Conservation (phyloP, 164 flowering plant species). For the Sextonia rubra region DNA sequence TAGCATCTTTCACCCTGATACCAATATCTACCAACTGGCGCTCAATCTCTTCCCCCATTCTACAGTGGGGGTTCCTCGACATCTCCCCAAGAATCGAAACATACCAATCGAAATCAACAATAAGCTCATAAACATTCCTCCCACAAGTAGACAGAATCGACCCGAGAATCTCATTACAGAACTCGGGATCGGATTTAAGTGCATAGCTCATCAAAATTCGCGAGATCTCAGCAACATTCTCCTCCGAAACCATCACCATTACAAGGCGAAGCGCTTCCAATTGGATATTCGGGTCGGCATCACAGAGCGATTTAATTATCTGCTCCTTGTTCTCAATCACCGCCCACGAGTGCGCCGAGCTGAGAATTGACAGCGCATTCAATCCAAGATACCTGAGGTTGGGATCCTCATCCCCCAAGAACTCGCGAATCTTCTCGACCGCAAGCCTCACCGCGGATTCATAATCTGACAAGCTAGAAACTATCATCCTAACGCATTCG, state of each 20-base stretch:
- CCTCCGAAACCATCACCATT: constrained; percentile 79
- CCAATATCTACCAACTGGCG: constrained; percentile 83
- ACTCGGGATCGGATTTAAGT: constrained; percentile 83
- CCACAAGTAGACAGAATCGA: constrained; percentile 60
- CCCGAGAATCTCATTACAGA: constrained; percentile 78
- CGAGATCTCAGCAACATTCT: constrained; percentile 65
- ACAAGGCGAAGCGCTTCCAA: constrained; percentile 65
- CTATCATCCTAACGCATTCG: constrained; percentile 77
- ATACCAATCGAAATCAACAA: constrained; percentile 93
- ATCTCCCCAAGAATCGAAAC: constrained; percentile 91
- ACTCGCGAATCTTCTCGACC: constrained; percentile 57
- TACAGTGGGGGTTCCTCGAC: constrained; percentile 76
- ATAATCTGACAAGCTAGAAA: constrained; percentile 56
- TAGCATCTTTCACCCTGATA: constrained; percentile 80
- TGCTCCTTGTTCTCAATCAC: constrained; percentile 85
- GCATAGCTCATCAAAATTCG: constrained; percentile 70
- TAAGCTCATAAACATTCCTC: constrained; percentile 62
- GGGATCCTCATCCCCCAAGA: constrained; percentile 69
- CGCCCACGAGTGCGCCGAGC: constrained; percentile 64
- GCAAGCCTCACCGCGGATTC: constrained; percentile 72
- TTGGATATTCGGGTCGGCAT: constrained; percentile 67
- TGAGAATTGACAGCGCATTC: constrained; percentile 61
- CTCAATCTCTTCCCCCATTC: constrained; percentile 79
- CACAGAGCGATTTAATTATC: constrained; percentile 77
- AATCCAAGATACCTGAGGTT: constrained; percentile 89